Evolutionary conservation across 306 rosid species (phyloP).

Genomic region (Cyclanthera cordifolia): DNA sequence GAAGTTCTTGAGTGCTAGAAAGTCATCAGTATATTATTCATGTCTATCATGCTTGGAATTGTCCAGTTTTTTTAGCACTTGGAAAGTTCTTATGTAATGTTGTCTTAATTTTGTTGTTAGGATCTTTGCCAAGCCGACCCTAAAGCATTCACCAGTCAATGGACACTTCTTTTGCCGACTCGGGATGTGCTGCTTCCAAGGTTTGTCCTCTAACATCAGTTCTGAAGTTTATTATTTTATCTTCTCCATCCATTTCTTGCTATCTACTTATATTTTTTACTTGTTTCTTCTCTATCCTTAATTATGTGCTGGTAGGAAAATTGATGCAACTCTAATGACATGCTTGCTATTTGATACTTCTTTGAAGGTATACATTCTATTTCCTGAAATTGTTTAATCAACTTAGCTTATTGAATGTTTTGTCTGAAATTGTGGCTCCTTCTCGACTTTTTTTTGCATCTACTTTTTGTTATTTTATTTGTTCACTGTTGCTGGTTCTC

Average conservation of each 20-base stretch:
- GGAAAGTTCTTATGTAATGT: not conserved
- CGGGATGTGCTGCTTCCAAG: slow-evolving; percentile 71
- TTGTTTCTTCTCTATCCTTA: not conserved
- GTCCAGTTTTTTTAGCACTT: not conserved
- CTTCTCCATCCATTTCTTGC: not conserved
- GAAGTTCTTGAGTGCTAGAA: not conserved
- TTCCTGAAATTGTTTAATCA: slow-evolving; percentile 14
- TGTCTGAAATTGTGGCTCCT: not conserved
- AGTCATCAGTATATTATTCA: not conserved
- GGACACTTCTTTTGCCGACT: slow-evolving; percentile 82
- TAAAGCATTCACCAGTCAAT: slow-evolving; percentile 68
- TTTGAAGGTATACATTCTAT: slow-evolving; percentile 48
- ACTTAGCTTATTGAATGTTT: not conserved
- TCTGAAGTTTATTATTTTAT: not conserved
- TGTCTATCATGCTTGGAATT: not conserved
- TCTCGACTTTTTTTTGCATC: not conserved
- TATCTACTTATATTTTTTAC: slow-evolving; percentile 5
- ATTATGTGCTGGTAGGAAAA: slow-evolving; percentile 38
- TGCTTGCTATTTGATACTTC: slow-evolving; percentile 81
- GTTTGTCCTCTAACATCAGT: slow-evolving; percentile 19
- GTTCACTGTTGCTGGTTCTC: not conserved
- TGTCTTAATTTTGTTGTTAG: slow-evolving; percentile 30
- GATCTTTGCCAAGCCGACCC: slow-evolving; percentile 91
- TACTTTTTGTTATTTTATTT: not conserved
- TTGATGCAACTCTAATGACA: slow-evolving; percentile 77